phyloP scores from a whole-genome alignment of 164 flowering plant genomes.

The Houttuynia cordata region DNA sequence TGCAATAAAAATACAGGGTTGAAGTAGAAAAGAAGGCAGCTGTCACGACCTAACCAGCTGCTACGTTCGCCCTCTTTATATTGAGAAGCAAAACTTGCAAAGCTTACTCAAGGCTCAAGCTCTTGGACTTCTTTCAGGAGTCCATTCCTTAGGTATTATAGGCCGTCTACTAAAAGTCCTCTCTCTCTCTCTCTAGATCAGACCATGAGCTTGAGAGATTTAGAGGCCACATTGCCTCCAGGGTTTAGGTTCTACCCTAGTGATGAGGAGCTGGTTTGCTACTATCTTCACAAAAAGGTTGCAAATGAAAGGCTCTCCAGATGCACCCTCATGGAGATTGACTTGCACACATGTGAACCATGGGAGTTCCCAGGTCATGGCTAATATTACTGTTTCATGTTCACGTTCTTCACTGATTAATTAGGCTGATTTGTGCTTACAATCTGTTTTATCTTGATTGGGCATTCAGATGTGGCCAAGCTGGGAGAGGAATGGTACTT shows the following conservation, averaged over 20 bases:
- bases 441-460: not conserved
- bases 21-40: not conserved
- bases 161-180: too few species aligned
- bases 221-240: conserved; percentile 72
- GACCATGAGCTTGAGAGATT: conserved; percentile 55
- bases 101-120: not conserved
- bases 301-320: conserved; percentile 35
- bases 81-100: conserved; percentile 2
- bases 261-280: conserved; percentile 78
- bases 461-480: conserved; percentile 59
- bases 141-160: not conserved
- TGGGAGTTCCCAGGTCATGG: conserved; percentile 92
- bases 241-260: conserved; percentile 80
- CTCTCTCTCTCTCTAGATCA: not conserved
- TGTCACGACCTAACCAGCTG: conserved; percentile 5
- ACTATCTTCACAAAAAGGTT: conserved; percentile 66
- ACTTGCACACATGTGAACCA: conserved; percentile 84
- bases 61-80: conserved; percentile 9
- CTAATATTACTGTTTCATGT: too few species aligned
- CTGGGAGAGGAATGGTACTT: conserved; percentile 82
- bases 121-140: not conserved
- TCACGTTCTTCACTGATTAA: not conserved
- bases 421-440: not conserved
- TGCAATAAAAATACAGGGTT: not conserved
- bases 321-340: conserved; percentile 65